A percentile compares a stretch with the other conserved stretches of the same genome.
Conservation (phyloP, 2,329 filamentous ascomycete species). For the Coniochaeta sp. region DNA sequence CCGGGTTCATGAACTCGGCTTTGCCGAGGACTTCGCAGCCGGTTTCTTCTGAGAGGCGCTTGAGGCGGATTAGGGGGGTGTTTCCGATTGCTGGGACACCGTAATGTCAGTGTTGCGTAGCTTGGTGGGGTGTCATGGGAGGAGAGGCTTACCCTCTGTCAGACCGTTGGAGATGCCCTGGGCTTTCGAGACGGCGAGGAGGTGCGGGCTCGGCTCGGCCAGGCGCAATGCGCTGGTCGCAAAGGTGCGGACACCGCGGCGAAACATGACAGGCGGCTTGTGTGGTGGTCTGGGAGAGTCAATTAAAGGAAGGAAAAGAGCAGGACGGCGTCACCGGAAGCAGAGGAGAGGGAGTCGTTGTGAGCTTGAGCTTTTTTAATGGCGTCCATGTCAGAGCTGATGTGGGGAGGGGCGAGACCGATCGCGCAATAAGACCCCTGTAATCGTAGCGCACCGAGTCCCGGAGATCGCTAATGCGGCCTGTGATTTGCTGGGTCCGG, state of each 20-base stretch:
- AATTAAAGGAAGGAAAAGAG: not conserved
- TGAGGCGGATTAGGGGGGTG: constrained; percentile 87
- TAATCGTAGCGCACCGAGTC: not conserved
- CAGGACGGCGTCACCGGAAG: not conserved
- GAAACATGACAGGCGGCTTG: constrained; percentile 50
- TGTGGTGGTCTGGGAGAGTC: not conserved
- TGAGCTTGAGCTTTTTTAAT: not conserved
- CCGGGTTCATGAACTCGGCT: constrained; percentile 98
- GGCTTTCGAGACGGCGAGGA: constrained; percentile 67
- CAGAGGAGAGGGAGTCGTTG: not conserved
- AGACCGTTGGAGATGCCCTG: constrained; percentile 74
- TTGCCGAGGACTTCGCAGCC: constrained; percentile 94
- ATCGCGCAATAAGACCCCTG: not conserved
- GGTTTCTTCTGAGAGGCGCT: constrained; percentile 80
- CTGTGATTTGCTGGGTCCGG: not conserved
- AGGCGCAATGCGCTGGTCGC: constrained; percentile 53
- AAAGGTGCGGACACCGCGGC: constrained; percentile 61
- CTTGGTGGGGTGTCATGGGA: not conserved
- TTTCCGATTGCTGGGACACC: constrained; percentile 76
- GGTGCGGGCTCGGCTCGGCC: constrained; percentile 47
- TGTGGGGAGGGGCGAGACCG: not conserved
- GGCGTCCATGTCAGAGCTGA: not conserved
- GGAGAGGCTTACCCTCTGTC: constrained; percentile 59
- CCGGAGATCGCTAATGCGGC: not conserved
- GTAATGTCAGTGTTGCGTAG: not conserved